Conservation (phyloP, 148 eudicot species). For the Vaccinium darrowii region DNA sequence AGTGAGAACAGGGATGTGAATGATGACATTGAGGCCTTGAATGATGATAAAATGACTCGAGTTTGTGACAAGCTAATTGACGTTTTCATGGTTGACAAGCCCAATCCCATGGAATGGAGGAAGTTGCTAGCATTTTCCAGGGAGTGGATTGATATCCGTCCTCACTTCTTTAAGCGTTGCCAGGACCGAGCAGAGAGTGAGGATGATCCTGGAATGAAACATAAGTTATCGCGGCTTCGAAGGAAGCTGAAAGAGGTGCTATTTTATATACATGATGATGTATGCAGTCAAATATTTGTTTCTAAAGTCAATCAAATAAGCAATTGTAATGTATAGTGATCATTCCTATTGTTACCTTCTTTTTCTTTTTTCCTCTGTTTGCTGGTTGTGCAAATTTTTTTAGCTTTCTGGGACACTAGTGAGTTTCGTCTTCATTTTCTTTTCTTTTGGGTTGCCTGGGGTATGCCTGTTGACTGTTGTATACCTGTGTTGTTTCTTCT, state of each 20-base stretch:
- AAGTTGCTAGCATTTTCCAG: slow-evolving; percentile 72
- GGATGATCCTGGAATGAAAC: slow-evolving; percentile 71
- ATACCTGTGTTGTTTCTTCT: neutral
- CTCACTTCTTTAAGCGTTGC: slow-evolving; percentile 74
- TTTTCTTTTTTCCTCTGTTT: neutral
- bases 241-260: slow-evolving; percentile 91
- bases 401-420: neutral
- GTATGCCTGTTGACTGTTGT: neutral
- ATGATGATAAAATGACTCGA: slow-evolving; percentile 53
- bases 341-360: neutral
- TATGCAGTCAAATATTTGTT: neutral
- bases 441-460: neutral
- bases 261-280: neutral
- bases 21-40: slow-evolving; percentile 34
- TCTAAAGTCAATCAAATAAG: neutral
- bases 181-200: slow-evolving; percentile 73
- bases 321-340: neutral
- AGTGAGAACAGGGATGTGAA: slow-evolving; percentile 22
- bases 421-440: neutral
- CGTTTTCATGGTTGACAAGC: slow-evolving; percentile 85
- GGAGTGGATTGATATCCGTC: slow-evolving; percentile 68
- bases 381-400: neutral
- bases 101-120: slow-evolving; percentile 88
- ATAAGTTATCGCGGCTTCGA: slow-evolving; percentile 64
- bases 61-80: slow-evolving; percentile 84